Conservation (phyloP, 345 rosid species). For the Reutealis trisperma region DNA sequence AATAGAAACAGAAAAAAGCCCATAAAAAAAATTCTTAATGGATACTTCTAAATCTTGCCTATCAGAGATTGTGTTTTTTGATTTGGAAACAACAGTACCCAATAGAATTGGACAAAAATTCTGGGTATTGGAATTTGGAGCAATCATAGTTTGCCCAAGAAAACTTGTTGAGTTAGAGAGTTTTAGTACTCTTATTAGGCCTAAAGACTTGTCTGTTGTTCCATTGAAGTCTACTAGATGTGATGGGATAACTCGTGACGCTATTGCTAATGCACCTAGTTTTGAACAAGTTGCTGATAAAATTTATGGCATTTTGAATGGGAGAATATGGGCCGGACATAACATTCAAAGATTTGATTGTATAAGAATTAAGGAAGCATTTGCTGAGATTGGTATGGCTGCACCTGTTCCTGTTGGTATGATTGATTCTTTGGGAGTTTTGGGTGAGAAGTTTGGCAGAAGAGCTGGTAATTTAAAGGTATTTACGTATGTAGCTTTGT, state of each 20-base stretch:
- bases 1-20: neutral
- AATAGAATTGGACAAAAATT: slow-evolving; percentile 57
- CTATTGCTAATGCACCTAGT: slow-evolving; percentile 61
- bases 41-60: slow-evolving; percentile 20
- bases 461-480: slow-evolving; percentile 98
- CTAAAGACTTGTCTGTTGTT: slow-evolving; percentile 58
- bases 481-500: slow-evolving; percentile 1
- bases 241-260: slow-evolving; percentile 71
- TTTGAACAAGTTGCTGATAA: slow-evolving; percentile 72
- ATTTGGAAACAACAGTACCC: slow-evolving; percentile 86
- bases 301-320: slow-evolving; percentile 60
- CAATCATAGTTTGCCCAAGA: slow-evolving; percentile 70
- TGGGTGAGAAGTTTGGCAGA: slow-evolving; percentile 69
- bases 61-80: slow-evolving; percentile 69
- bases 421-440: slow-evolving; percentile 78
- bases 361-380: slow-evolving; percentile 76
- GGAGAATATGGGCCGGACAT: slow-evolving; percentile 94
- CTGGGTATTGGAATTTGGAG: slow-evolving; percentile 79
- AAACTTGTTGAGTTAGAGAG: slow-evolving; percentile 69
- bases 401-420: slow-evolving; percentile 70
- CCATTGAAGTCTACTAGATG: slow-evolving; percentile 52
- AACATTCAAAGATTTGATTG: slow-evolving; percentile 86
- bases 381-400: slow-evolving; percentile 54
- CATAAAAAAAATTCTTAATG: slow-evolving; percentile 16
- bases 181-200: slow-evolving; percentile 70